Base-by-base conservation (phyloP, 306 rosid species). In the Dryas drummondii region DNA sequence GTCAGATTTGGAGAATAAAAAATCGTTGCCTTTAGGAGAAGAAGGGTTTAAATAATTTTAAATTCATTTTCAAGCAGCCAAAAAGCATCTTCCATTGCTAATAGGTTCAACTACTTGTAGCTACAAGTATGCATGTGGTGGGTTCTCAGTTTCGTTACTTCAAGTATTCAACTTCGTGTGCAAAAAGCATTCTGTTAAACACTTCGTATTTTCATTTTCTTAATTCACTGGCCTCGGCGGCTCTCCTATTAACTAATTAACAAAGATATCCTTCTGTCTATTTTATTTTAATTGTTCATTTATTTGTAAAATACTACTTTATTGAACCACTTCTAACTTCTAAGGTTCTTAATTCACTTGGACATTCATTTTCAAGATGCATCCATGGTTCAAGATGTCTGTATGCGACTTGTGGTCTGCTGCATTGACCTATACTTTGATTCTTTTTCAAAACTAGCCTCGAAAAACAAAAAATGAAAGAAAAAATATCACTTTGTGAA, bases 1-100 rank as follows among this genome's bases (percentile, higher is more conserved):
- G 90, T 86, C 90, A 81, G 86, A 78, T 80, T 84, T 86, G 87
- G 90, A 85, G 84, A 71, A 70, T 80, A 53, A 78, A 72, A 70
- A 82, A 76, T 83, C 78, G 76, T 76, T 70, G 59, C 78, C 53
- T 85, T 82, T 76, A 51, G 69, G 70, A 73, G 64, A 62, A 53
- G 59, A 9, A 60, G 6, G 2, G 50, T 12, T 4, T 7, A 17
- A 37, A 11, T 58, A 12, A 58, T 72, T 58, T 40, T 26, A 58
- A 11, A 32, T 32, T 32, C 37, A 16, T 53, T 53, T 52, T 15
- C 7, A 1, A 58, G 76, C 57, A 62, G 47, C 68, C 13, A 54
- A 57, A 61, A 6, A 32, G 37, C 48, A 62, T 40, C 48, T 40
- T 61, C 16, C 2, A 11, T 11, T 4, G 15, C 7, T 14, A 15